Conservation (phyloP, 2,329 filamentous ascomycete species). For the Fusarium pseudocircinatum region DNA sequence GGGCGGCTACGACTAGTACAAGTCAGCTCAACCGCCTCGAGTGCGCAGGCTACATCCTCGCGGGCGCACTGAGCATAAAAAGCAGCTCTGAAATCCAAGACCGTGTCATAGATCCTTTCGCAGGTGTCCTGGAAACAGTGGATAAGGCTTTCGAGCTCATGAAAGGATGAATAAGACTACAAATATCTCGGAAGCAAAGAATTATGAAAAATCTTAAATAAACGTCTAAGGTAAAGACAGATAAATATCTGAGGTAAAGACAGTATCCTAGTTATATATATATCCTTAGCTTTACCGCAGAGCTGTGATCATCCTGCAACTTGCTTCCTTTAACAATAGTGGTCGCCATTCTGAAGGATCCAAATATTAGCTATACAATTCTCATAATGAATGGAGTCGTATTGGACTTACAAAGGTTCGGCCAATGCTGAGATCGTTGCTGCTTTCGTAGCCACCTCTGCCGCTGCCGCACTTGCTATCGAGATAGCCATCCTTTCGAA, state of each 20-base stretch:
- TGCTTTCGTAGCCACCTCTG: background rate
- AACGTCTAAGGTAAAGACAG: background rate
- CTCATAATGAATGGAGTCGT: accelerated
- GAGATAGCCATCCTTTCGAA: background rate
- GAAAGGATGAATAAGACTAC: too few relatives aligned
- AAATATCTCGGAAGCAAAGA: accelerated
- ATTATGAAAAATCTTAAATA: accelerated
- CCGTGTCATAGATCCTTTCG: too few relatives aligned
- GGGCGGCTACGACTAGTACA: too few relatives aligned
- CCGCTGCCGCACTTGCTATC: background rate
- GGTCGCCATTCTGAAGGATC: background rate
- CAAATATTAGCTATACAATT: background rate
- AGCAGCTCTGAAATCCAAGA: too few relatives aligned
- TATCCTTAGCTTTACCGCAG: background rate
- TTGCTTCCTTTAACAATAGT: background rate
- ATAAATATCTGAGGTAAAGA: background rate
- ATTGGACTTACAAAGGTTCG: background rate
- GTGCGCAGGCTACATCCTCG: too few relatives aligned
- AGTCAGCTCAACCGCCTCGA: too few relatives aligned
- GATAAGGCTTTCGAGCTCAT: too few relatives aligned
- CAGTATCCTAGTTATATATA: background rate
- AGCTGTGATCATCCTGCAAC: accelerated
- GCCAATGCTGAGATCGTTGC: background rate
- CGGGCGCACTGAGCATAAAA: too few relatives aligned
- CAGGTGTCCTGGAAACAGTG: too few relatives aligned